Conservation (phyloP, 2,329 filamentous ascomycete genomes). For the Fusarium bactridioides region DNA sequence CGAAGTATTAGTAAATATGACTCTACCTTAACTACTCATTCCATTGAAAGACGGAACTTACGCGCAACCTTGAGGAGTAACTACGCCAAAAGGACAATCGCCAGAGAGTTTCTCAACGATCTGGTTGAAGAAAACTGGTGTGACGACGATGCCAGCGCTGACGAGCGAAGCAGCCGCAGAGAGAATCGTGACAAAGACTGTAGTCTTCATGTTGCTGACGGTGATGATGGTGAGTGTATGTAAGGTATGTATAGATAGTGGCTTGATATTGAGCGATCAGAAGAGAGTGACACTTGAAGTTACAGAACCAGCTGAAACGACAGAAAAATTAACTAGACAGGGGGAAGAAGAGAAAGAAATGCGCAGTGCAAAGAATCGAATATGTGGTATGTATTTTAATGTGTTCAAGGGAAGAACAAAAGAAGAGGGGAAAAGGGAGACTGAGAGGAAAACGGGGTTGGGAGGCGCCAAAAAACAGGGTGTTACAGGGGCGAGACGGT, state of each 20-base stretch:
- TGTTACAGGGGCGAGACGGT: constrained; percentile 37
- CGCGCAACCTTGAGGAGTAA: constrained; percentile 66
- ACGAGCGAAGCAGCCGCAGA: constrained; percentile 56
- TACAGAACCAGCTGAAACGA: constrained; percentile 33
- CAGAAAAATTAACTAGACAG: constrained; percentile 8
- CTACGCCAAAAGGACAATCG: constrained; percentile 65
- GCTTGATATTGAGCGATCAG: background rate
- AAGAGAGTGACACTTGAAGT: constrained; percentile 8
- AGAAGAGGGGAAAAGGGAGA: background rate
- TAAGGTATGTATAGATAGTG: background rate
- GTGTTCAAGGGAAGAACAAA: background rate
- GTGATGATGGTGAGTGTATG: background rate
- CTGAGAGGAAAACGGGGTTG: background rate
- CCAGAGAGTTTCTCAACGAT: constrained; percentile 56
- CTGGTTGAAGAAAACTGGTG: constrained; percentile 60
- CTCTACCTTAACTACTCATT: background rate
- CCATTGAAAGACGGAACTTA: constrained; percentile 45
- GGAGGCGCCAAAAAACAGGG: constrained; percentile 20
- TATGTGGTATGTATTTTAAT: constrained; percentile 11
- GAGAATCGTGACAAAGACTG: constrained; percentile 47
- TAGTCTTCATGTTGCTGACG: constrained; percentile 42
- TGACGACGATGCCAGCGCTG: constrained; percentile 64
- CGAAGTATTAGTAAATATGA: background rate
- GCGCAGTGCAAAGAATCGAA: background rate
- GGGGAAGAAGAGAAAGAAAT: background rate